Conservation (phyloP, 768 basidiomycete genomes). For the Leccinum arenicola region DNA sequence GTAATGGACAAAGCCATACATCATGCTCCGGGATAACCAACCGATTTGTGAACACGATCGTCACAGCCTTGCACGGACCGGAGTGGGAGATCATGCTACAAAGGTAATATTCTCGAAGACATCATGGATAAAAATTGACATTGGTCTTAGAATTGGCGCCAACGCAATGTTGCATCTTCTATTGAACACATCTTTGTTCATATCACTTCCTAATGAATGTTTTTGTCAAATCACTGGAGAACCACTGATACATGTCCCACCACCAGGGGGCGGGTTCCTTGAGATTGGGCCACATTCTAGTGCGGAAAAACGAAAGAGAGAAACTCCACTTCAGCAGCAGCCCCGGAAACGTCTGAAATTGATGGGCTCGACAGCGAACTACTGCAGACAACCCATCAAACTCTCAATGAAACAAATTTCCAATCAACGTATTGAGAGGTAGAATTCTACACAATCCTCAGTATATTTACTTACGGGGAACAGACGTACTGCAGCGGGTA, state of each 20-base stretch:
- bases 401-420: slow-evolving; percentile 1
- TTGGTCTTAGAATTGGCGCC: slow-evolving; percentile 61
- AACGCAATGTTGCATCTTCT: slow-evolving; percentile 78
- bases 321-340: slow-evolving; percentile 9
- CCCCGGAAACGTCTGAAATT: slow-evolving; percentile 30
- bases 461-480: background rate
- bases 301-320: slow-evolving; percentile 25
- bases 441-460: background rate
- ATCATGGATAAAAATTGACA: background rate
- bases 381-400: slow-evolving; percentile 6
- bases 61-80: slow-evolving; percentile 59
- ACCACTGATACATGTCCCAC: slow-evolving; percentile 50
- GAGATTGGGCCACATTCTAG: background rate
- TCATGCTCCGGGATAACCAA: slow-evolving; percentile 49
- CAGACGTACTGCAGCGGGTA: slow-evolving; percentile 48
- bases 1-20: slow-evolving; percentile 38
- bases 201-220: slow-evolving; percentile 79
- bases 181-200: slow-evolving; percentile 69
- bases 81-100: slow-evolving; percentile 67
- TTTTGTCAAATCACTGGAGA: slow-evolving; percentile 80
- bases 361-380: too few species aligned
- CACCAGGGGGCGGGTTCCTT: slow-evolving; percentile 13
- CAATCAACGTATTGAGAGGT: slow-evolving; percentile 24
- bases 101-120: slow-evolving; percentile 40
- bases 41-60: slow-evolving; percentile 69